Evolutionary conservation across 208 protist species (phyloP), one percentile per base, ranked within the genome.

Genomic region (Trypanosoma mega): DNA sequence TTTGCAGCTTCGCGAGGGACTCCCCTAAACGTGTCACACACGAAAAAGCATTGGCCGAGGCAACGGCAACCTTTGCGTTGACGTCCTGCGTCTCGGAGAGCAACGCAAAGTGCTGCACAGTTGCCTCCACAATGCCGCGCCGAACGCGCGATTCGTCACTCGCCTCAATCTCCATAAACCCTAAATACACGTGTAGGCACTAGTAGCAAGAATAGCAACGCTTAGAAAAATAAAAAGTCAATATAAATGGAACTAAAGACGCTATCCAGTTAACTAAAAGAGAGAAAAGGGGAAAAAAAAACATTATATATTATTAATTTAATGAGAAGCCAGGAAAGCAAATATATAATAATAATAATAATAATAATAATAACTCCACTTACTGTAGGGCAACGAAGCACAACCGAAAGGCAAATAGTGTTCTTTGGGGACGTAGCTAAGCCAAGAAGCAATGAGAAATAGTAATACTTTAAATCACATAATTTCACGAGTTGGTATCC

Each of bases 41-140:
- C n/a, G 58, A 51, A 14, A 78, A 60, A 3, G 78, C 78, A 48
- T 62, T 74, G 18, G 34, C 67, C 0, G 76, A 74, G 23, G 80
- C 26, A 4, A 61, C 14, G 1, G 64, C 72, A 0, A 87, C 68
- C 7, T 54, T 73, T 5, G 48, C 63, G 48, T 90, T 94, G 0
- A 72, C 66, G 0, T 80, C 78, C 46, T 84, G 75, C 8, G 80
- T 76, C 31, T 79, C 64, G 1, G 72, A 66, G 7, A 94, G 45
- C 9, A 92, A 53, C 6, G 86, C 70, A 53, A 84, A 87, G 63
- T 88, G 68, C 29, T 82, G 75, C 44, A 89, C 84, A 6, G 76
- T 80, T 21, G 77, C 79, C 47, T 89, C 78, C 3, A 85, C 77
- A 41, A 93, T 85, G 8, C 68, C 62, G 39, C 70, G 62, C 24